These are phyloP conservation scores for Ascochyta viciae-villosae DNA, from an alignment of 2,329 filamentous ascomycete genomes.

Conservation along the genomic window DNA sequence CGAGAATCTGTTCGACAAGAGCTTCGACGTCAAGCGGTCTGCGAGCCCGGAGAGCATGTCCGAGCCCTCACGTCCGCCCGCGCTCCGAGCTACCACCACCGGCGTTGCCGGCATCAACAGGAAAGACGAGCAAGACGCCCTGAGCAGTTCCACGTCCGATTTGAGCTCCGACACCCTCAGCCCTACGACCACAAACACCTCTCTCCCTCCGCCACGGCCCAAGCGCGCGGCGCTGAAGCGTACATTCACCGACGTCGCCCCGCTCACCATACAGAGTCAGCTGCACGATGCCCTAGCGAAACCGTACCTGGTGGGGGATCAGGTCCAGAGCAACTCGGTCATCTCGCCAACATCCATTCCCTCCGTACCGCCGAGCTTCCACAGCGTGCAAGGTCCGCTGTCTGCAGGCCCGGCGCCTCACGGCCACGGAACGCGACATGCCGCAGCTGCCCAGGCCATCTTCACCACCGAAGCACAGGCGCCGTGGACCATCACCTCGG, in stretches of 20 bases:
- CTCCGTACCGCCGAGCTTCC: constrained; percentile 44
- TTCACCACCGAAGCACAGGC: constrained; percentile 92
- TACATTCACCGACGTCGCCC: constrained; percentile 83
- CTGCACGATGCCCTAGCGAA: constrained; percentile 85
- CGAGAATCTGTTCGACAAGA: constrained; percentile 84
- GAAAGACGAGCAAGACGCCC: constrained; percentile 19
- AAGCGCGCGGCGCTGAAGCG: constrained; percentile 75
- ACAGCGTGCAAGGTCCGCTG: constrained; percentile 43
- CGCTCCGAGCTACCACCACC: constrained; percentile 22
- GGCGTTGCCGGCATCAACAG: constrained; percentile 16
- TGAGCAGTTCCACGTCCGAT: constrained; percentile 31
- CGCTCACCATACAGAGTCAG: constrained; percentile 78
- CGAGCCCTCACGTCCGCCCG: constrained; percentile 28
- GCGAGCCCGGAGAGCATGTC: constrained; percentile 53
- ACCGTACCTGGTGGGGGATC: constrained; percentile 71
- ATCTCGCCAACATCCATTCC: constrained; percentile 57
- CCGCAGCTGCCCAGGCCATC: constrained; percentile 90
- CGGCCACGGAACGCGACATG: constrained; percentile 88
- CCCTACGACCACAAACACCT: constrained; percentile 21
- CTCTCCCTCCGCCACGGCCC: constrained; percentile 33
- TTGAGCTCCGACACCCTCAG: constrained; percentile 33
- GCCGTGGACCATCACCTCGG: constrained; percentile 94
- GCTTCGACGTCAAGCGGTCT: constrained; percentile 67
- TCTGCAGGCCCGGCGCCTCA: constrained; percentile 62
- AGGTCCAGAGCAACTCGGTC: constrained; percentile 52